Percentiles rank a stretch among this genome's conserved stretches.
Evolutionary conservation across 202 grass and related monocot genomes (phyloP).

Genomic region (Saccharum hybrid): DNA sequence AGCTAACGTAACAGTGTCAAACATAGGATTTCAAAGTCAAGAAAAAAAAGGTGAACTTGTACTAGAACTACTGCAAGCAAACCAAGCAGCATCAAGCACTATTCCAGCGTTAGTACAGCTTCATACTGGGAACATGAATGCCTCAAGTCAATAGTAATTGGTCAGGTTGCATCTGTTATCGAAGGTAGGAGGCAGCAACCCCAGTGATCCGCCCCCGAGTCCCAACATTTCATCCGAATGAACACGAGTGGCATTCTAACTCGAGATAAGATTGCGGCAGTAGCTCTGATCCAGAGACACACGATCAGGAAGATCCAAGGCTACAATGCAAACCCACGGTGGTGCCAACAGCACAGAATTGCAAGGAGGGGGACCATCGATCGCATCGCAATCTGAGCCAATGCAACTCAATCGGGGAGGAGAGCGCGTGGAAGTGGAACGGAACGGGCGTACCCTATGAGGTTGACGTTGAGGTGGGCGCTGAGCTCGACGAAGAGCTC

Average conservation of each 20-base stretch:
- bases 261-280: neutral
- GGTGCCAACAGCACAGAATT: neutral
- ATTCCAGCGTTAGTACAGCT: neutral
- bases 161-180: neutral
- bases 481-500: slow-evolving; percentile 91
- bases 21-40: neutral
- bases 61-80: slow-evolving; percentile 6
- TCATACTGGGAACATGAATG: neutral
- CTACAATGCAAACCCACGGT: slow-evolving; percentile 5
- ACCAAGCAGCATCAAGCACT: neutral
- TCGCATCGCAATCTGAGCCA: slow-evolving; percentile 25
- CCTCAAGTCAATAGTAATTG: neutral
- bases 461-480: slow-evolving; percentile 78
- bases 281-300: slow-evolving; percentile 37
- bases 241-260: neutral
- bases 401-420: neutral
- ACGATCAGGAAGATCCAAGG: slow-evolving; percentile 36
- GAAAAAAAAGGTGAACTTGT: neutral
- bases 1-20: slow-evolving; percentile 18
- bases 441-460: slow-evolving; percentile 70
- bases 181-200: neutral
- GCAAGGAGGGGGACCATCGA: neutral
- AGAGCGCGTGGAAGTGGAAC: neutral
- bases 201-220: slow-evolving; percentile 21
- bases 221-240: neutral